Conservation (phyloP, 1,139 yeast genomes). For the Kodamaea fungicola region DNA sequence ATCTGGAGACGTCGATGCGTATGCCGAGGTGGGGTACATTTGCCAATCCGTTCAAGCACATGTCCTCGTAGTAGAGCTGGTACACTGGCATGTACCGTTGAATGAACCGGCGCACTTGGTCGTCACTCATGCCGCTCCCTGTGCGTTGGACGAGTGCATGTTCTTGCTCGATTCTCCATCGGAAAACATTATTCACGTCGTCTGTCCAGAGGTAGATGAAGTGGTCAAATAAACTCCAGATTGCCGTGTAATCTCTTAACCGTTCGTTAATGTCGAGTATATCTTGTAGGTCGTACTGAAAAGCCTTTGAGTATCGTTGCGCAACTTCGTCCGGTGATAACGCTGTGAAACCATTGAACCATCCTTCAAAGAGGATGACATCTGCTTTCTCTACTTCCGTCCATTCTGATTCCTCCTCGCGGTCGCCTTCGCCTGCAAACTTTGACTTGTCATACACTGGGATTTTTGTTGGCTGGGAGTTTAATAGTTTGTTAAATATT, state of each 20-base stretch:
- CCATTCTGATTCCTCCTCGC: slow-evolving; percentile 44
- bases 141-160: slow-evolving; percentile 49
- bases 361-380: slow-evolving; percentile 81
- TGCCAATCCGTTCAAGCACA: slow-evolving; percentile 21
- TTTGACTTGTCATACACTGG: slow-evolving; percentile 81
- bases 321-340: slow-evolving; percentile 20
- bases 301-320: slow-evolving; percentile 18
- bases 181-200: slow-evolving; percentile 59
- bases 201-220: slow-evolving; percentile 64
- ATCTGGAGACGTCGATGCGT: slow-evolving; percentile 8
- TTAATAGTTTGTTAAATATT: slow-evolving; percentile 13
- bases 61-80: slow-evolving; percentile 55
- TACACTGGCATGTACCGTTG: slow-evolving; percentile 88
- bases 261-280: slow-evolving; percentile 46
- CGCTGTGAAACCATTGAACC: slow-evolving; percentile 82
- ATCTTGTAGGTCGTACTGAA: slow-evolving; percentile 21
- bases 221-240: slow-evolving; percentile 60
- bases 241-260: slow-evolving; percentile 44
- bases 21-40: slow-evolving; percentile 8
- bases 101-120: slow-evolving; percentile 62
- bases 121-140: slow-evolving; percentile 82
- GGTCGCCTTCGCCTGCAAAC: slow-evolving; percentile 76
- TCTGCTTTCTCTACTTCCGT: slow-evolving; percentile 42
- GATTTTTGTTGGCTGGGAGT: slow-evolving; percentile 21
- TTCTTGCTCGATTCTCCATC: slow-evolving; percentile 88